Base-by-base conservation (phyloP, 225 moss, liverwort and hornwort species). In the Sphagnum contortum region DNA sequence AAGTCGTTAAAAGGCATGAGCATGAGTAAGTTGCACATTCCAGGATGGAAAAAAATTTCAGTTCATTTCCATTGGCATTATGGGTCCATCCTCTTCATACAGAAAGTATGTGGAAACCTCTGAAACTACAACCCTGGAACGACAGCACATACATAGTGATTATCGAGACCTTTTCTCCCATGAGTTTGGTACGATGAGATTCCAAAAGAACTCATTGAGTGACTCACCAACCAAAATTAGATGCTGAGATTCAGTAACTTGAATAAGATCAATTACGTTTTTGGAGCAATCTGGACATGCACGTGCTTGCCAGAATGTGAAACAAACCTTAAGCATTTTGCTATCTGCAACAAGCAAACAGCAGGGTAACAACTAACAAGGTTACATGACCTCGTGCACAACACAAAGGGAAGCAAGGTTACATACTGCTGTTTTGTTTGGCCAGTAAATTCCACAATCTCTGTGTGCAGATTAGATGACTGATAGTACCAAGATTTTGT, bases 361-460 rank as follows among this genome's bases (percentile, higher is more conserved):
- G 29, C 29, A 29, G 29, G 29, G 29, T 29, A 29, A 29, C 29
- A 29, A 29, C 1, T 29, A 29, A 29, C 29, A 29, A 29, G 29
- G 29, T 8, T 2, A 6, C 7, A 82, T 78, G 69, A 76, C 76
- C 64, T 83, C 79, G 8, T 79, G 68, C 2, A 83, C 79, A 11
- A 73, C 79, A 6, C 79, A 79, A 51, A 79, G 68, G 0, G 83
- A 83, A 5, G 83, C 73, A 11, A 83, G 63, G 64, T 83, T 83
- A 62, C 83, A 83, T 4, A 83, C 83, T 1, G 83, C 83, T 78
- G 78, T 83, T 68, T 83, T 79, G 45, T 74, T 79, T 6, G 79
- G 48, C 76, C 44, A 5, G 76, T 62, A 56, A 73, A 76, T 59
- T 83, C 79, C 7, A 83, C 49, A 57, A 83, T 77, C 69, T 83